Evolutionary conservation across 805 yeast species (phyloP), one percentile per base, ranked within the genome.

Genomic region (Scheffersomyces amazonensis): DNA sequence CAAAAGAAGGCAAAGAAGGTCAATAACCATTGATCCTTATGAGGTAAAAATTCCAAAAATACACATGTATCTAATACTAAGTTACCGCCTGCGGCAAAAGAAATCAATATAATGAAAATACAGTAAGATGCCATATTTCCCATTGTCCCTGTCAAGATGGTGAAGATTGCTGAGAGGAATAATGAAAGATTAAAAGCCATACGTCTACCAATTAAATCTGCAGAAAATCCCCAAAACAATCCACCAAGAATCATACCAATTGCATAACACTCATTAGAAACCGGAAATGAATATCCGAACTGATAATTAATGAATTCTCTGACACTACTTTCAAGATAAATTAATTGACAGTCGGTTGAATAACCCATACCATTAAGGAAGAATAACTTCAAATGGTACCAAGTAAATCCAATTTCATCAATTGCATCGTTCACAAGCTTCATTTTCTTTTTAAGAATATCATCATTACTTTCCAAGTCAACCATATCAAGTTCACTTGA

Each of bases 331-430:
- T 75, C 79, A 37, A 75, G 53, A 58, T 64, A 61, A 31, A 64
- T 68, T 46, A 79, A 61, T 48, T 75, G 74, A 16, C 81, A 73
- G 48, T 78, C 80, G 11, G 70, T 77, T 4, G 75, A 69, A 42
- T 76, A 78, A 20, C 83, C 83, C 59, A 73, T 69, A 7, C 82
- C 83, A 20, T 76, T 76, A 16, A 77, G 52, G 42, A 66, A 63
- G 50, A 77, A 76, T 10, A 74, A 53, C 49, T 72, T 66, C 39
- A 66, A 58, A 43, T 77, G 82, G 46, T 71, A 74, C 66, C 74
- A 69, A 1, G 84, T 78, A 58, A 79, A 75, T 4, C 67, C 68
- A 15, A 63, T 61, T 40, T 62, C 64, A 37, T 60, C 65, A 16
- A 63, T 54, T 16, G 68, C 59, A 37, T 54, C 46, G 36, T 60